phyloP scores from a whole-genome alignment of 345 rosid species.

The Arabis alpina region DNA sequence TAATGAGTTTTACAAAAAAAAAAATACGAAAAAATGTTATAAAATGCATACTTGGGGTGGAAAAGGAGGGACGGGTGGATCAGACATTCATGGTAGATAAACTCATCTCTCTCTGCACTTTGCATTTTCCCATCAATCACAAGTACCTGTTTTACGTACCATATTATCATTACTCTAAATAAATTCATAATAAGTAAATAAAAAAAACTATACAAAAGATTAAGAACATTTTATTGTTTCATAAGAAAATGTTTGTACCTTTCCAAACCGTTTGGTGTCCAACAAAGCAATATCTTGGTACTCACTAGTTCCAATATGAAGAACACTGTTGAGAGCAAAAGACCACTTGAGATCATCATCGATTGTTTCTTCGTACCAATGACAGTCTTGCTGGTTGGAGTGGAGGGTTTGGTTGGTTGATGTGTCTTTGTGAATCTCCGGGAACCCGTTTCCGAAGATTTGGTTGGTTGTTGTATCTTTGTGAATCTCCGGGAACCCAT shows the following conservation, averaged over 20 bases:
- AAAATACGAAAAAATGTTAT: no score
- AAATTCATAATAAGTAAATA: not conserved
- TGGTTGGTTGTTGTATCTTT: constrained; percentile 46
- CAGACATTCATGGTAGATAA: constrained; percentile 91
- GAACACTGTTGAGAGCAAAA: constrained; percentile 85
- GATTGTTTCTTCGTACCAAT: constrained; percentile 85
- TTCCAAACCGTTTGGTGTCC: constrained; percentile 91
- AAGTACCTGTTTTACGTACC: constrained; percentile 56
- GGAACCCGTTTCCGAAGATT: constrained; percentile 51
- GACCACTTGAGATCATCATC: constrained; percentile 96
- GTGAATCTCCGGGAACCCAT: constrained; percentile 56
- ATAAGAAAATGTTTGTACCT: constrained; percentile 45
- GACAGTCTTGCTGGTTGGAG: constrained; percentile 45
- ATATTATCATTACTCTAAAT: constrained; percentile 1
- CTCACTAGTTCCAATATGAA: constrained; percentile 72
- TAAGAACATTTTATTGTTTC: no score
- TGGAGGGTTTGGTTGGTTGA: constrained; percentile 40
- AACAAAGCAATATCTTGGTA: constrained; percentile 83
- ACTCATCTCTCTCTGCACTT: constrained; percentile 94
- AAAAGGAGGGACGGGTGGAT: constrained; percentile 83
- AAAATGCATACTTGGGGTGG: constrained; percentile 62
- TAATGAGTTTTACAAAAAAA: no score
- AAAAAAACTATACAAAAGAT: not conserved
- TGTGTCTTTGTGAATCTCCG: constrained; percentile 51
- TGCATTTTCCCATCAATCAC: constrained; percentile 98